Evolutionary conservation across 768 basidiomycete genomes (phyloP).

Genomic region (Leccinellum albellum): DNA sequence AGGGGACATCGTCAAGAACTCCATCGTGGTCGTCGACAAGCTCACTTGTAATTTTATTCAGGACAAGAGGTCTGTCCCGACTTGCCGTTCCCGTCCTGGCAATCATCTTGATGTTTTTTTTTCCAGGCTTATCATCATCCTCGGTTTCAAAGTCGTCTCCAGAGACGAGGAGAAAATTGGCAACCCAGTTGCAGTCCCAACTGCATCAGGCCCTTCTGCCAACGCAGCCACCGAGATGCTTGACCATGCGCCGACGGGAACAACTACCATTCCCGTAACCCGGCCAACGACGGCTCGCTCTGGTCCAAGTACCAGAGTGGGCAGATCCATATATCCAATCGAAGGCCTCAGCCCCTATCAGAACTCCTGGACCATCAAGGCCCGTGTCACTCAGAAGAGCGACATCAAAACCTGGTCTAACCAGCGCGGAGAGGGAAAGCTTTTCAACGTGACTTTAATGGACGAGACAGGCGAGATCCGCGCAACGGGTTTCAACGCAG

Average conservation of each 20-base stretch:
- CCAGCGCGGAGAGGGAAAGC: slow-evolving; percentile 85
- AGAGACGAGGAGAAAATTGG: slow-evolving; percentile 71
- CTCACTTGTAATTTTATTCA: slow-evolving; percentile 83
- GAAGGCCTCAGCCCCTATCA: slow-evolving; percentile 95
- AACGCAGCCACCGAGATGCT: slow-evolving; percentile 21
- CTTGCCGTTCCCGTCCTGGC: neutral
- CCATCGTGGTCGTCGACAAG: slow-evolving; percentile 66
- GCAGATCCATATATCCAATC: slow-evolving; percentile 66
- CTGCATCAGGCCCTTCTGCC: slow-evolving; percentile 30
- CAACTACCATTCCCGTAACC: slow-evolving; percentile 23
- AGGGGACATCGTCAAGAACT: slow-evolving; percentile 58
- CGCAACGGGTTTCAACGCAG: slow-evolving; percentile 86
- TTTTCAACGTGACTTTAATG: slow-evolving; percentile 91
- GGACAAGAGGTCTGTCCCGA: slow-evolving; percentile 63
- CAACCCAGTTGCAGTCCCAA: slow-evolving; percentile 41
- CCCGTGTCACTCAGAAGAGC: slow-evolving; percentile 83
- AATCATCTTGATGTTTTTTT: slow-evolving; percentile 3
- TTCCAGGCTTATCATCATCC: slow-evolving; percentile 80
- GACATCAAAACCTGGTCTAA: slow-evolving; percentile 92
- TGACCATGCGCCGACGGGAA: slow-evolving; percentile 26
- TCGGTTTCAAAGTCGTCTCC: slow-evolving; percentile 57
- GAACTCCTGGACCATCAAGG: slow-evolving; percentile 98
- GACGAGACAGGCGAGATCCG: slow-evolving; percentile 92
- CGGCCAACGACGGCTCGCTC: slow-evolving; percentile 6
- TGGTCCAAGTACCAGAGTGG: slow-evolving; percentile 13